A percentile compares a stretch with the other conserved stretches of the same genome.
These are phyloP conservation scores for Fulvia fulva DNA, from an alignment of 2,329 filamentous ascomycete genomes.

Conservation along the genomic window DNA sequence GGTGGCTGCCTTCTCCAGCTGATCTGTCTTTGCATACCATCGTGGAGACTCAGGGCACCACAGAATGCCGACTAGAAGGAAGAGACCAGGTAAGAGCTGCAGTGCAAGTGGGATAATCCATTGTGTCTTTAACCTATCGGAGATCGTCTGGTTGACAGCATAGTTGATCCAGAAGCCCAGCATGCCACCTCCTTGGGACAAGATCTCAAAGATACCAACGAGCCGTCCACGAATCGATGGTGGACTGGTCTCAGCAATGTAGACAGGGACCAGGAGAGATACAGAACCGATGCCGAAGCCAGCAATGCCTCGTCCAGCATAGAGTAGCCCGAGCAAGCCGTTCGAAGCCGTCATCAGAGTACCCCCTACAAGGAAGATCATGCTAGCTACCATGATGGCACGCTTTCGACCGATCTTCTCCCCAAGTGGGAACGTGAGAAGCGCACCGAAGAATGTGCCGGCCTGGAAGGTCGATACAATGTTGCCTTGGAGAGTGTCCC, in stretches of 20 bases:
- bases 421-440: constrained; percentile 44
- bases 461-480: constrained; percentile 39
- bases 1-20: constrained; percentile 38
- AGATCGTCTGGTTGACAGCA: constrained; percentile 40
- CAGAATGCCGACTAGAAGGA: constrained; percentile 37
- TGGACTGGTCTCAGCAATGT: constrained; percentile 46
- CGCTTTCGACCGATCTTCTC: constrained; percentile 49
- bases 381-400: constrained; percentile 45
- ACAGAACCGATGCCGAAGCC: constrained; percentile 39
- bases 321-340: constrained; percentile 36
- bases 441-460: constrained; percentile 39
- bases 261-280: constrained; percentile 37
- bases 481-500: constrained; percentile 40
- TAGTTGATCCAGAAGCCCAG: constrained; percentile 44
- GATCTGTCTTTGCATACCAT: constrained; percentile 19
- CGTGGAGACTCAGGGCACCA: constrained; percentile 36
- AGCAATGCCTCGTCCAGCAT: constrained; percentile 36
- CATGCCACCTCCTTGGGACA: constrained; percentile 59
- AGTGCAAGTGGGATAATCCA: constrained; percentile 61
- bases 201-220: constrained; percentile 64
- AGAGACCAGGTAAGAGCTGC: constrained; percentile 40
- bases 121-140: constrained; percentile 48
- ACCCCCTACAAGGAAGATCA: constrained; percentile 42
- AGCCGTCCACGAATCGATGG: constrained; percentile 62
- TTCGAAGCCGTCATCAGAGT: constrained; percentile 39